Percentiles rank a stretch among this genome's conserved stretches.
Conservation (phyloP, 2,329 filamentous ascomycete species). For the Stagonosporopsis tanaceti region DNA sequence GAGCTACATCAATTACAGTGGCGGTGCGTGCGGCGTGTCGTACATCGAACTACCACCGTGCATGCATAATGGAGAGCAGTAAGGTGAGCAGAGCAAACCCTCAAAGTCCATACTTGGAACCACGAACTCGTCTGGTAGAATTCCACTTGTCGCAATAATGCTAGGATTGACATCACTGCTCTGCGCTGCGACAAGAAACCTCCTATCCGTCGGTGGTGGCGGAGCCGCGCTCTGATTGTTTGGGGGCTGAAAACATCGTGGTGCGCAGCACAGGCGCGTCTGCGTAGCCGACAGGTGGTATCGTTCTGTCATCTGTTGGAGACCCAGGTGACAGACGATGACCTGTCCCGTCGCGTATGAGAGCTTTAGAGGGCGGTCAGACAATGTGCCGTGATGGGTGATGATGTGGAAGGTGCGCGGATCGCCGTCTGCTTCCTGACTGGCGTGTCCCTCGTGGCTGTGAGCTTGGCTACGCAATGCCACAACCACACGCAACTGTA, state of each 20-base stretch:
- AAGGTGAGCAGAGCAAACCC: neutral
- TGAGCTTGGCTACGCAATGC: neutral
- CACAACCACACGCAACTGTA: neutral
- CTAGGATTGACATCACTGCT: neutral
- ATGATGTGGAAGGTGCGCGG: neutral
- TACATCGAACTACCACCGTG: neutral
- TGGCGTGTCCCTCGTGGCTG: too few species aligned
- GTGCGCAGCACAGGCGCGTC: neutral
- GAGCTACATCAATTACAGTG: neutral
- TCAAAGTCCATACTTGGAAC: neutral
- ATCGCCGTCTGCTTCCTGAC: neutral
- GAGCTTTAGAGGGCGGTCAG: neutral
- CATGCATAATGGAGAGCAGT: neutral
- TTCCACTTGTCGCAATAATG: neutral
- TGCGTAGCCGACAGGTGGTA: too few species aligned
- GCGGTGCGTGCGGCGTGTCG: neutral
- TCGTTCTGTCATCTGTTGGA: neutral
- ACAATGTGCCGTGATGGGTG: neutral
- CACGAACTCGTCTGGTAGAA: neutral
- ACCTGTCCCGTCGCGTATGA: neutral
- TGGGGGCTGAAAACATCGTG: constrained; percentile 1
- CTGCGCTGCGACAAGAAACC: neutral
- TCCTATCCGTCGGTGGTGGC: neutral
- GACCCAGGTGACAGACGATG: neutral
- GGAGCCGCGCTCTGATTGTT: constrained; percentile 3